phyloP scores from a whole-genome alignment of 2,329 filamentous ascomycete species.

The Metarhizium guizhouense region DNA sequence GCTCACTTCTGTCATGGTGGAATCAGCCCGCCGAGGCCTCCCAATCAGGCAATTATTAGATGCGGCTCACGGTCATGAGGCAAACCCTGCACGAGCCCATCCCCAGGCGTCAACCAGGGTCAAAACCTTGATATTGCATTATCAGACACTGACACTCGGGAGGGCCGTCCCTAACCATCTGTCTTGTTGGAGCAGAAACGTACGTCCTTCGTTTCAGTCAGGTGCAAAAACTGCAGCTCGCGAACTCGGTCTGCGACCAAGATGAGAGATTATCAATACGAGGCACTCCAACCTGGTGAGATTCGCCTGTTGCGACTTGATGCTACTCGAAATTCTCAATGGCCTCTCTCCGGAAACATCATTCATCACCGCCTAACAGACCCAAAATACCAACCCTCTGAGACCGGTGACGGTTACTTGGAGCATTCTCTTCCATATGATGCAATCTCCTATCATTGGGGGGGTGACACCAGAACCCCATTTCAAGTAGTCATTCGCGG shows the following conservation, averaged over 20 bases:
- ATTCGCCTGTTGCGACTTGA: slow-evolving; percentile 8
- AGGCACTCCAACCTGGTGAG: slow-evolving; percentile 1
- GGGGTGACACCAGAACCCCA: slow-evolving; percentile 1
- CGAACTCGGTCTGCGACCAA: background rate
- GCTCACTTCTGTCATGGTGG: background rate
- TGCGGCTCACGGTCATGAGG: background rate
- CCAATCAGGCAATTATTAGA: background rate
- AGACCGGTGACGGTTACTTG: background rate
- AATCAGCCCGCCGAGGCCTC: background rate
- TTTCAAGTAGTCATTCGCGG: background rate
- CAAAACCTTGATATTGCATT: background rate
- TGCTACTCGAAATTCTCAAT: background rate
- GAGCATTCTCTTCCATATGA: slow-evolving; percentile 3
- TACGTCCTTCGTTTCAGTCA: background rate
- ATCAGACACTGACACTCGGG: too few relatives aligned
- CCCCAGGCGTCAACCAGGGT: background rate
- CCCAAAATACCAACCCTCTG: background rate
- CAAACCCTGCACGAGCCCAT: background rate
- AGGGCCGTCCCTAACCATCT: background rate
- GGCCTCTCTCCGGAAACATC: slow-evolving; percentile 4
- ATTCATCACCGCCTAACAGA: slow-evolving; percentile 4
- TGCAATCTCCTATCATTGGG: slow-evolving; percentile 9
- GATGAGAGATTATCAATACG: slow-evolving; percentile 5
- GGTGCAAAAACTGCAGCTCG: background rate
- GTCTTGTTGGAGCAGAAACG: background rate